Conservation (phyloP, 257 asterid species). For the Linderniella brevidens region DNA sequence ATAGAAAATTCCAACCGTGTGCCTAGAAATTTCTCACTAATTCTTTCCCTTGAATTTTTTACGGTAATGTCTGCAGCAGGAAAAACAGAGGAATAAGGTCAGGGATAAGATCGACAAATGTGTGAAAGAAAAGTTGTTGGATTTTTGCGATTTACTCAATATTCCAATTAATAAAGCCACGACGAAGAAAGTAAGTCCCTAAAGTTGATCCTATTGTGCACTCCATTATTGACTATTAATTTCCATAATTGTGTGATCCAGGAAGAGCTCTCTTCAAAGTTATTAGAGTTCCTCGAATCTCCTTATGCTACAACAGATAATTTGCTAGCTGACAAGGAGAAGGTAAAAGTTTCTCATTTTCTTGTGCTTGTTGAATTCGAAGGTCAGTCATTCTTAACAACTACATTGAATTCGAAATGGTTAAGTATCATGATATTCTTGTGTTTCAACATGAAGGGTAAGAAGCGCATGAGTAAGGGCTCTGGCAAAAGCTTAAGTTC, state of each 20-base stretch:
- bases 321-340: conserved; percentile 71
- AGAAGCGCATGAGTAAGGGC: too few relatives aligned
- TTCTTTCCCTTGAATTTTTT: too few relatives aligned
- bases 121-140: conserved; percentile 67
- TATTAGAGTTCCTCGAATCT: conserved; percentile 75
- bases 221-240: conserved; percentile 9
- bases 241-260: conserved; percentile 12
- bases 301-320: conserved; percentile 72
- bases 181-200: conserved; percentile 34
- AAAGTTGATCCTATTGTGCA: conserved; percentile 8
- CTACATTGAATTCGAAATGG: not conserved
- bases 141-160: conserved; percentile 71
- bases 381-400: conserved; percentile 1
- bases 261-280: conserved; percentile 67
- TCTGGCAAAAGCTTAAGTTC: too few relatives aligned
- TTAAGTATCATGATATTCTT: not conserved
- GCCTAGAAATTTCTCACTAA: too few relatives aligned
- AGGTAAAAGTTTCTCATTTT: conserved; percentile 18
- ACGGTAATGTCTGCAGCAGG: conserved; percentile 20
- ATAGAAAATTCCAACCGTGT: too few relatives aligned
- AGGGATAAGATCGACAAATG: conserved; percentile 82
- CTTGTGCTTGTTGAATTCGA: conserved; percentile 4
- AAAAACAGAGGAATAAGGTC: conserved; percentile 53
- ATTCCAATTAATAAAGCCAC: conserved; percentile 36
- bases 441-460: too few relatives aligned